Evolutionary conservation across 495 filamentous ascomycete species (phyloP), one percentile per base, ranked within the genome.

Genomic region (Penicilliopsis zonata): DNA sequence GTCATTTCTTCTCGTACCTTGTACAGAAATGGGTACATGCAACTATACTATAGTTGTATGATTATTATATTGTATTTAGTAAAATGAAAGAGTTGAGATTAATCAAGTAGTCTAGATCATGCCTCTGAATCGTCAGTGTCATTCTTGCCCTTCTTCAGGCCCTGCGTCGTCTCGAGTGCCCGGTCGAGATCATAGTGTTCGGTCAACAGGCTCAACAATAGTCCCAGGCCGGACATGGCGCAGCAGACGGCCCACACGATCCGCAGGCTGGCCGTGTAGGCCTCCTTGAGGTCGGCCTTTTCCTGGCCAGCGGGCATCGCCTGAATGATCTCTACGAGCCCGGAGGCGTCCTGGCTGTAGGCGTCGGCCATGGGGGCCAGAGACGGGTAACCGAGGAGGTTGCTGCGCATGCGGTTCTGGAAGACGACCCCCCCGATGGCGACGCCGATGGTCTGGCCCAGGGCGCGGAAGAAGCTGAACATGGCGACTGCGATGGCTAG

Each of bases 391-490:
- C 35, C 40, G 4, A 44, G 22, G 1, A 80, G 35, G 18, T 70
- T 68, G 1, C 31, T 25, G 13, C 53, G 52, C 55, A 80, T 68
- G 19, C 59, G 59, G 27, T 77, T 78, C 45, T 78, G 71, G 49
- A 80, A 81, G 4, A 72, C 56, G 3, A 65, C 65, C 9, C 70
- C 68, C 3, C 71, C 72, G 14, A 75, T 50, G 3, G 70, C 71
- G 13, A 75, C 63, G 3, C 72, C 71, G 12, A 76, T 34, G 0
- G 61, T 57, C 28, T 73, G 68, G 18, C 72, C 72, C 17, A 71
- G 44, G 3, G 63, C 58, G 8, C 72, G 69, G 42, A 72, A 60
- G 52, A 76, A 74, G 10, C 60, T 61, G 31, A 68, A 67, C 55
- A 72, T 68, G n/a, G 56, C 65, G 0, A 65, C 60, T 0, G 68